Evolutionary conservation across 2,329 filamentous ascomycete species (phyloP).

Genomic region (Exserohilum rostratum): DNA sequence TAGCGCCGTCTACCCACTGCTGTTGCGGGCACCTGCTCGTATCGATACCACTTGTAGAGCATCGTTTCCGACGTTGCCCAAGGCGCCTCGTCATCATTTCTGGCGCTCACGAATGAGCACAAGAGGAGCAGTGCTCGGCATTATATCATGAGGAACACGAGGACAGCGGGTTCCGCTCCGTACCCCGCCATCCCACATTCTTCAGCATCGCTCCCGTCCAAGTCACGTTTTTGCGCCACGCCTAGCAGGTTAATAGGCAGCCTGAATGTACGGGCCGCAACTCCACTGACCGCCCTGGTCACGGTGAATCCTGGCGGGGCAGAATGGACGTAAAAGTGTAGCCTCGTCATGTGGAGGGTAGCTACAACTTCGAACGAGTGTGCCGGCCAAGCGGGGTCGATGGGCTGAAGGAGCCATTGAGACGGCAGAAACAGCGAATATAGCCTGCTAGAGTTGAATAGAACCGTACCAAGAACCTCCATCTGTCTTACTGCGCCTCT

Average conservation of each 20-base stretch:
- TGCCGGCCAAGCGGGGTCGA: constrained; percentile 23
- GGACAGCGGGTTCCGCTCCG: constrained; percentile 6
- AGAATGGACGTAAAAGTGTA: constrained; percentile 37
- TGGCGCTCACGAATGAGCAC: constrained; percentile 22
- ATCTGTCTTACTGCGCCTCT: constrained; percentile 34
- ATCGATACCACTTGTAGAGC: constrained; percentile 17
- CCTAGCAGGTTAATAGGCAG: constrained; percentile 35
- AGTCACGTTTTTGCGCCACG: constrained; percentile 12
- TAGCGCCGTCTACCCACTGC: constrained; percentile 14
- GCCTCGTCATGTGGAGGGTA: constrained; percentile 30
- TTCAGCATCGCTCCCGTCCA: constrained; percentile 13
- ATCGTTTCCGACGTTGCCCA: constrained; percentile 23
- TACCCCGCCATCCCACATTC: constrained; percentile 23
- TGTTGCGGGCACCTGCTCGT: constrained; percentile 5
- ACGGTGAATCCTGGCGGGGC: constrained; percentile 32
- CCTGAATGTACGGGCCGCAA: constrained; percentile 45
- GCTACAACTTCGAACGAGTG: constrained; percentile 21
- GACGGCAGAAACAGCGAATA: constrained; percentile 24
- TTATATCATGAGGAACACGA: neutral
- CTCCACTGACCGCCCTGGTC: constrained; percentile 45
- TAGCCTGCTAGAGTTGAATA: constrained; percentile 23
- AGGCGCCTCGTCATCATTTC: constrained; percentile 17
- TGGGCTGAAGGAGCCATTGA: constrained; percentile 26
- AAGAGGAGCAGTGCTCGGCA: constrained; percentile 19
- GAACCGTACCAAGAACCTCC: constrained; percentile 25